phyloP scores from a whole-genome alignment of 345 rosid species.

The Microthlaspi erraticum region DNA sequence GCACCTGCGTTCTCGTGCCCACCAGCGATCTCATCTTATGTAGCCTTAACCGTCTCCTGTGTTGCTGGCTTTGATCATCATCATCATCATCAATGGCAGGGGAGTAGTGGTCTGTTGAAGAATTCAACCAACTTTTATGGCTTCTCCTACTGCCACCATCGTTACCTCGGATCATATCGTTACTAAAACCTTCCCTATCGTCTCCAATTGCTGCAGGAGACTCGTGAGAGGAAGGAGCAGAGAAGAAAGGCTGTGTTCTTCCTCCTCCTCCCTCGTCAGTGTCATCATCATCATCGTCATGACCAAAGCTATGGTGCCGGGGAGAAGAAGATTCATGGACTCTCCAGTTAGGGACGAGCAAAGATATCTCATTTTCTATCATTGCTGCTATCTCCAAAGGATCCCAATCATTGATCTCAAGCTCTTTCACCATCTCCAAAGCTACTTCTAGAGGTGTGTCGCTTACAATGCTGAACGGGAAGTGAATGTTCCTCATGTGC shows the following conservation, averaged over 20 bases:
- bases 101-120: slow-evolving; percentile 45
- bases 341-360: slow-evolving; percentile 73
- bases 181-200: slow-evolving; percentile 2
- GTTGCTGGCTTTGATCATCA: slow-evolving; percentile 40
- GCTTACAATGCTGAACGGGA: slow-evolving; percentile 69
- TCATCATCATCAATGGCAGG: slow-evolving; percentile 35
- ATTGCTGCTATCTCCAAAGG: slow-evolving; percentile 73
- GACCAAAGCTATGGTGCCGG: slow-evolving; percentile 29
- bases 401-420: slow-evolving; percentile 78
- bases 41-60: slow-evolving; percentile 40
- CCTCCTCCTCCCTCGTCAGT: slow-evolving; percentile 23
- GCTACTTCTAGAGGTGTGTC: slow-evolving; percentile 89
- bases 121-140: slow-evolving; percentile 54
- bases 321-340: slow-evolving; percentile 44
- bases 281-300: slow-evolving; percentile 55
- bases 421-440: slow-evolving; percentile 79
- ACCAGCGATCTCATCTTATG: slow-evolving; percentile 60
- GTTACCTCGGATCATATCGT: slow-evolving; percentile 15
- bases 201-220: slow-evolving; percentile 35
- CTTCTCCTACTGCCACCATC: slow-evolving; percentile 53
- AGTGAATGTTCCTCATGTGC: slow-evolving; percentile 75
- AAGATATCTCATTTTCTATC: slow-evolving; percentile 78
- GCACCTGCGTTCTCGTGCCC: slow-evolving; percentile 73
- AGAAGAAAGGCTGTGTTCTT: slow-evolving; percentile 50
- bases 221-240: slow-evolving; percentile 63